Evolutionary conservation across 169 alveolate species (phyloP).

Genomic region (Prorocentrum cordatum): DNA sequence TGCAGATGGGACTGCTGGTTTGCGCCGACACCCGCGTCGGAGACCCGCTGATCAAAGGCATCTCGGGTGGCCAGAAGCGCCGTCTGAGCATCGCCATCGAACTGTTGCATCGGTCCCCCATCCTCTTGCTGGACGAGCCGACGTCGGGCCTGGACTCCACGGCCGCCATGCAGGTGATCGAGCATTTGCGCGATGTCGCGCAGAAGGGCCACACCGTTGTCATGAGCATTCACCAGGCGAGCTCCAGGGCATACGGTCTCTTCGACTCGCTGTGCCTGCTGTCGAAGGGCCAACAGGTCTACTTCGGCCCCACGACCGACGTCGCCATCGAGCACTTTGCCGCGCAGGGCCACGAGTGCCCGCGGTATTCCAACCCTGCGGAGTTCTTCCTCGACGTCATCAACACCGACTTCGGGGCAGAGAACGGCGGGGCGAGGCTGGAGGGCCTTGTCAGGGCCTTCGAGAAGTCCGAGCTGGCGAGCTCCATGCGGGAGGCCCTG

Average conservation of each 20-base stretch:
- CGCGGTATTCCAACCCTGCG: not conserved
- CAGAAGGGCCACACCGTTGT: not conserved
- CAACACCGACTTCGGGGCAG: not conserved
- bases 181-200: not conserved
- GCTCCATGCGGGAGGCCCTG: too few relatives aligned
- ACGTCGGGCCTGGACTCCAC: conserved; percentile 22
- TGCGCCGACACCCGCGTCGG: conserved; percentile 6
- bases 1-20: not conserved
- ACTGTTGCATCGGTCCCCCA: not conserved
- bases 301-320: not conserved
- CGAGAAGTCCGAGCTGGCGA: too few relatives aligned
- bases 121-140: conserved; percentile 16
- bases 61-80: conserved; percentile 2
- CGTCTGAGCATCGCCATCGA: not conserved
- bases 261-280: not conserved
- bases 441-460: too few relatives aligned
- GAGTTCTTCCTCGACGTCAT: not conserved
- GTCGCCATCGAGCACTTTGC: not conserved
- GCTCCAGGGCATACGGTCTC: not conserved
- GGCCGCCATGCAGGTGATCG: not conserved
- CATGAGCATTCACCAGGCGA: conserved; percentile 2
- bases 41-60: not conserved
- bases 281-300: not conserved
- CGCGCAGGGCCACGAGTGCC: not conserved
- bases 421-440: not conserved